A percentile compares a stretch with the other conserved stretches of the same genome.
phyloP scores from a whole-genome alignment of 352 stramenopile species.

The Aphanomyces astaci region DNA sequence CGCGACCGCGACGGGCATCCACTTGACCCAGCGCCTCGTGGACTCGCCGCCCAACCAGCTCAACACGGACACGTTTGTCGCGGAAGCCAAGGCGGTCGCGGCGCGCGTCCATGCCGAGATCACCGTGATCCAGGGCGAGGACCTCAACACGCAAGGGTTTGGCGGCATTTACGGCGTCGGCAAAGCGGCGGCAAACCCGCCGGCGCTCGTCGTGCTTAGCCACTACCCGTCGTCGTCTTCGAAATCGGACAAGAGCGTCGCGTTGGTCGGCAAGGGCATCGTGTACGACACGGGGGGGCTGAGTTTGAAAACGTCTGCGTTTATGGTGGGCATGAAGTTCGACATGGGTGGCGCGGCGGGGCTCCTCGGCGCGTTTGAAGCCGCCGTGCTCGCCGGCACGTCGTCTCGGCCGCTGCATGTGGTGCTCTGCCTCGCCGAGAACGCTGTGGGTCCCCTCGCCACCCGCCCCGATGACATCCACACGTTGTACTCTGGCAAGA shows the following conservation, averaged over 20 bases:
- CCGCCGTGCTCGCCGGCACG: slow-evolving; percentile 43
- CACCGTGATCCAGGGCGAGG: slow-evolving; percentile 86
- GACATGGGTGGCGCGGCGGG: slow-evolving; percentile 61
- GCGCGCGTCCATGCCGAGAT: slow-evolving; percentile 51
- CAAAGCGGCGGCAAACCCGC: slow-evolving; percentile 81
- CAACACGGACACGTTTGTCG: slow-evolving; percentile 83
- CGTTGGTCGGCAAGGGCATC: slow-evolving; percentile 82
- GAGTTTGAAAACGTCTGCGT: slow-evolving; percentile 54
- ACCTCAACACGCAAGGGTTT: slow-evolving; percentile 83
- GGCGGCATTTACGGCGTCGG: slow-evolving; percentile 90
- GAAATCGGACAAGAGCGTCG: slow-evolving; percentile 10
- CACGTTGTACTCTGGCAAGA: slow-evolving; percentile 71
- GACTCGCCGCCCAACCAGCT: slow-evolving; percentile 87
- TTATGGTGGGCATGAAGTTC: slow-evolving; percentile 70
- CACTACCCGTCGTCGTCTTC: slow-evolving; percentile 43
- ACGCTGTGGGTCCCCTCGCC: slow-evolving; percentile 58
- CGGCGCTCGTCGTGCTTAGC: slow-evolving; percentile 85
- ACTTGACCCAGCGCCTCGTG: slow-evolving; percentile 80
- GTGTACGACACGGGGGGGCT: slow-evolving; percentile 87
- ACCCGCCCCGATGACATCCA: slow-evolving; percentile 82
- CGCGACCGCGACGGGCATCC: slow-evolving; percentile 72
- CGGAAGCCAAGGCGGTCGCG: slow-evolving; percentile 59
- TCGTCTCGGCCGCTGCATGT: slow-evolving; percentile 37
- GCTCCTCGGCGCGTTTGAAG: slow-evolving; percentile 26
- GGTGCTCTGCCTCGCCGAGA: slow-evolving; percentile 82